These are phyloP conservation scores for Plasmopara halstedii DNA, from an alignment of 352 stramenopile species.

Conservation along the genomic window DNA sequence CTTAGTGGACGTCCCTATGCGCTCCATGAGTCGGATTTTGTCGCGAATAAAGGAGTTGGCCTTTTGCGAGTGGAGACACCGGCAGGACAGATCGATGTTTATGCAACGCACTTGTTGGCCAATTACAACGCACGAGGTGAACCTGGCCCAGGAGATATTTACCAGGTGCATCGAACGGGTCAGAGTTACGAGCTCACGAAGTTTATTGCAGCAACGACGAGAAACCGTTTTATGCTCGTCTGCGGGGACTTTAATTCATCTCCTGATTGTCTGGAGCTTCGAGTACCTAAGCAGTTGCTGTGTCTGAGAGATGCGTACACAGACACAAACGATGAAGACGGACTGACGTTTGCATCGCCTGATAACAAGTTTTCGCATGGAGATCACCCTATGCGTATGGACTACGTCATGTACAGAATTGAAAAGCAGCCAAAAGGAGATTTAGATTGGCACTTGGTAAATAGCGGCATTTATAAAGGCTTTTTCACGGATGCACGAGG, in stretches of 20 bases:
- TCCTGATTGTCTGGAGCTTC: slow-evolving; percentile 61
- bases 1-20: slow-evolving; percentile 71
- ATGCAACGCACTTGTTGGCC: slow-evolving; percentile 69
- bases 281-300: slow-evolving; percentile 42
- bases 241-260: slow-evolving; percentile 81
- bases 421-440: slow-evolving; percentile 10
- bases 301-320: slow-evolving; percentile 60
- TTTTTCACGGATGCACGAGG: slow-evolving; percentile 63
- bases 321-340: slow-evolving; percentile 55
- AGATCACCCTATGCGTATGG: slow-evolving; percentile 80
- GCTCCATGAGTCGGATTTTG: slow-evolving; percentile 72
- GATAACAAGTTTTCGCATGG: slow-evolving; percentile 80
- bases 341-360: slow-evolving; percentile 61
- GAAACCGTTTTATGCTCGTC: slow-evolving; percentile 49
- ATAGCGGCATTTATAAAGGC: slow-evolving; percentile 65
- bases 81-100: slow-evolving; percentile 57
- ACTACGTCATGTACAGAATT: slow-evolving; percentile 77
- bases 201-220: slow-evolving; percentile 55
- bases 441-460: slow-evolving; percentile 55
- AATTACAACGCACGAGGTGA: slow-evolving; percentile 73
- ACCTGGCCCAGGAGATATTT: slow-evolving; percentile 56
- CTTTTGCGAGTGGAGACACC: slow-evolving; percentile 55
- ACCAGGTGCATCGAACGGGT: slow-evolving; percentile 51
- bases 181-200: slow-evolving; percentile 71
- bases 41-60: slow-evolving; percentile 73